Percentiles rank a stretch among this genome's conserved stretches.
phyloP scores from a whole-genome alignment of 1,284 basidiomycete genomes.

The Rhizoctonia solani region DNA sequence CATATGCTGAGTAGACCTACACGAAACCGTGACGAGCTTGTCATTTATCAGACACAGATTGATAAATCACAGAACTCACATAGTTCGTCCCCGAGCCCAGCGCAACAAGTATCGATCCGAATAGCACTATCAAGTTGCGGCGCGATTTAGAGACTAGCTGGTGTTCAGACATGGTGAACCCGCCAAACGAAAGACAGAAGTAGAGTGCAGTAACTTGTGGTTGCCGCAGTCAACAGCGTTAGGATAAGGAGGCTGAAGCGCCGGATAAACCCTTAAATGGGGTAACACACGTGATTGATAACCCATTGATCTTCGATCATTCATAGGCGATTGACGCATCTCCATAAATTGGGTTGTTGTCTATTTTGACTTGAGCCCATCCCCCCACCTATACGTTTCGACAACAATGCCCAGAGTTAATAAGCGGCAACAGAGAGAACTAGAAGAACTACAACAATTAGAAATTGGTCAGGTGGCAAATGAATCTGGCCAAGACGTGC shows the following conservation, averaged over 20 bases:
- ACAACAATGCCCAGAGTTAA: constrained; percentile 56
- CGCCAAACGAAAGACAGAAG: not conserved
- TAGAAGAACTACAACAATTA: constrained; percentile 72
- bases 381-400: no score
- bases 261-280: not conserved
- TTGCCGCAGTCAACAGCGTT: not conserved
- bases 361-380: no score
- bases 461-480: constrained; percentile 31
- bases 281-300: not conserved
- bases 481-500: constrained; percentile 37
- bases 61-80: constrained; percentile 15
- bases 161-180: not conserved
- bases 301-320: not conserved
- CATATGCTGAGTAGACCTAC: constrained; percentile 57
- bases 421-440: constrained; percentile 83
- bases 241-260: not conserved
- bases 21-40: not conserved
- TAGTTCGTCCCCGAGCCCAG: constrained; percentile 37
- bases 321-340: constrained; percentile 3
- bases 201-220: not conserved
- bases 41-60: not conserved
- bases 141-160: not conserved
- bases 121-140: constrained; percentile 24
- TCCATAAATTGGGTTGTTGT: not conserved
- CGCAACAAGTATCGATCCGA: constrained; percentile 32